phyloP scores from a whole-genome alignment of 176 grass and related monocot genomes.

The Oryza meridionalis region DNA sequence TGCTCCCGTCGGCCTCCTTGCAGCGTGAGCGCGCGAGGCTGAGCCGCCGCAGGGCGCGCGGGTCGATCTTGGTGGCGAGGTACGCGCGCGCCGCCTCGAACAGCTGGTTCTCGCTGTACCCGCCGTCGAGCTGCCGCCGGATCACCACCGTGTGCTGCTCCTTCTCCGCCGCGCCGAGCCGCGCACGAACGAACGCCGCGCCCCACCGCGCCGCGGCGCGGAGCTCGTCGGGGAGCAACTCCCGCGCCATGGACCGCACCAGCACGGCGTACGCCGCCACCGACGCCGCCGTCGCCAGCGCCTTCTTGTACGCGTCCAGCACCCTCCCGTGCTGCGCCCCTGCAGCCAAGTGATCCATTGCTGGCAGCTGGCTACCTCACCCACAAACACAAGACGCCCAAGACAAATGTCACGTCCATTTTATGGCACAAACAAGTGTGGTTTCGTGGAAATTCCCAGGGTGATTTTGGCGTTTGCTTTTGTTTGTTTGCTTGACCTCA shows the following conservation, averaged over 20 bases:
- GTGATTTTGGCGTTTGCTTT: too few species aligned
- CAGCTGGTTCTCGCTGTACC: background rate
- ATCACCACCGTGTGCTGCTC: background rate
- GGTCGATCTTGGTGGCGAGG: conserved; percentile 17
- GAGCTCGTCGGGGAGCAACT: conserved; percentile 12
- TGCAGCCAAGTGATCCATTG: background rate
- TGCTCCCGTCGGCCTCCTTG: background rate
- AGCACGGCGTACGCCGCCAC: background rate
- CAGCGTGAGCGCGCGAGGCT: background rate
- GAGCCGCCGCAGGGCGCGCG: background rate
- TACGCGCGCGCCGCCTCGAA: conserved; percentile 11
- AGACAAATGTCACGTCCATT: too few species aligned
- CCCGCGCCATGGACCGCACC: background rate
- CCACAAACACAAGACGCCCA: background rate
- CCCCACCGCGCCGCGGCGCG: conserved; percentile 7
- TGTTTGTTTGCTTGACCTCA: too few species aligned
- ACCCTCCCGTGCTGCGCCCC: background rate
- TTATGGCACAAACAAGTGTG: too few species aligned
- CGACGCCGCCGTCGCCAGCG: conserved; percentile 6
- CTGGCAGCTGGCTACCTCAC: background rate
- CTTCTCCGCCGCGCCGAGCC: background rate
- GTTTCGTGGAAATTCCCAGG: too few species aligned
- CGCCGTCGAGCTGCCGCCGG: background rate
- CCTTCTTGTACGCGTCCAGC: conserved; percentile 11
- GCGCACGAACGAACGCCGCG: background rate